Evolutionary conservation across 768 basidiomycete genomes (phyloP).

Genomic region (Pilatotrama ljubarskyi): DNA sequence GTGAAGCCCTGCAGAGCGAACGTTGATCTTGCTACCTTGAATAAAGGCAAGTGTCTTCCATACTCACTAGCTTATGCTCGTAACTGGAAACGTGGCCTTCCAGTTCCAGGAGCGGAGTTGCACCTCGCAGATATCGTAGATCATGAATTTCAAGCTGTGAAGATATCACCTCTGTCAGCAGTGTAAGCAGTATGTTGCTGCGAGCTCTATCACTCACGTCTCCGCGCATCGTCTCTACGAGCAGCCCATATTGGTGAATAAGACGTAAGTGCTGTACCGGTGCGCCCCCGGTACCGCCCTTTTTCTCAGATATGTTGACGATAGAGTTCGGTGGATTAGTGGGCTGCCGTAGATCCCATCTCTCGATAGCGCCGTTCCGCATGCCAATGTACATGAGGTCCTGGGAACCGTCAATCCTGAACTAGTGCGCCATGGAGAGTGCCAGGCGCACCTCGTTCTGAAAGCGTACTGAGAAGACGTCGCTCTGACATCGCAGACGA

Average conservation of each 20-base stretch:
- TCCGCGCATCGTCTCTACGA: conserved; percentile 62
- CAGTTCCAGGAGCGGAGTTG: conserved; percentile 47
- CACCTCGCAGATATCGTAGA: conserved; percentile 51
- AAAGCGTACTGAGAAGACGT: conserved; percentile 6
- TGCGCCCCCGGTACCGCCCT: conserved; percentile 22
- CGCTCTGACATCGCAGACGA: background rate
- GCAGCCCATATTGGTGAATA: conserved; percentile 51
- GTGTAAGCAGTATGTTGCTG: too few relatives aligned
- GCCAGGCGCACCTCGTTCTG: conserved; percentile 11
- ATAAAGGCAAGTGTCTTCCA: background rate
- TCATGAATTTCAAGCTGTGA: conserved; percentile 65
- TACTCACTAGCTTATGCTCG: conserved; percentile 51
- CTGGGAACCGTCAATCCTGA: background rate
- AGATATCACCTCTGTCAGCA: background rate
- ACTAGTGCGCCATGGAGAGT: background rate
- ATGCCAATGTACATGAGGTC: conserved; percentile 20
- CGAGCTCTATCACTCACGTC: conserved; percentile 42
- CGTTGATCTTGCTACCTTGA: too few relatives aligned
- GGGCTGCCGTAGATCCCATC: conserved; percentile 21
- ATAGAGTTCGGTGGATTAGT: background rate
- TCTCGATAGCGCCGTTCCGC: conserved; percentile 16
- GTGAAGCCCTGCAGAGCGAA: conserved; percentile 58
- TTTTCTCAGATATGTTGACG: conserved; percentile 10
- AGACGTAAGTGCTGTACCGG: conserved; percentile 57
- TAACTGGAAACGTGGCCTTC: conserved; percentile 60